A percentile compares a stretch with the other conserved stretches of the same genome.
Conservation (phyloP, 2,329 filamentous ascomycete genomes). For the Lizonia empirigonia region DNA sequence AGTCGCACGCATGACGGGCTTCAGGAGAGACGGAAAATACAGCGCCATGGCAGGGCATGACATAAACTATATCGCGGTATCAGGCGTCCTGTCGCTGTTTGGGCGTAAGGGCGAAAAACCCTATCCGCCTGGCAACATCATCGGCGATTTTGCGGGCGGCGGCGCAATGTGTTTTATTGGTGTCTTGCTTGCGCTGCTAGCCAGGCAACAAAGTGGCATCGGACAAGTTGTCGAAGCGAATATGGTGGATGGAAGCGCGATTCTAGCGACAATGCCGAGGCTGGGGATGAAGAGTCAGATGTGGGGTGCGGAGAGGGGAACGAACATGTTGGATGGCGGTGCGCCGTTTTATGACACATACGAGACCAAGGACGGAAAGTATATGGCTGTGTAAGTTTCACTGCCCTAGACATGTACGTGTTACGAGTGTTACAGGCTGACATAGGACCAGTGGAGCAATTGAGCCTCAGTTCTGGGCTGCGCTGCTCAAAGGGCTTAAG, state of each 20-base stretch:
- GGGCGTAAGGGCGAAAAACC: conserved; percentile 73
- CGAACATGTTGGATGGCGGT: conserved; percentile 81
- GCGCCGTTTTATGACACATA: conserved; percentile 91
- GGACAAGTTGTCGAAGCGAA: conserved; percentile 95
- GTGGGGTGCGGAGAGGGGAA: conserved; percentile 69
- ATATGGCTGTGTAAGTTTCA: conserved; percentile 69
- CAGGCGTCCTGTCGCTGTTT: conserved; percentile 77
- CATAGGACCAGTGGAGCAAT: conserved; percentile 66
- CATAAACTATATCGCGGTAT: conserved; percentile 94
- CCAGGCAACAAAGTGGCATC: conserved; percentile 64
- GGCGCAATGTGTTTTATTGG: conserved; percentile 82
- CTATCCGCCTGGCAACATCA: conserved; percentile 78
- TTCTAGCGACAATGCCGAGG: conserved; percentile 78
- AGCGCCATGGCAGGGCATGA: conserved; percentile 89
- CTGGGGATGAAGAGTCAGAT: conserved; percentile 66
- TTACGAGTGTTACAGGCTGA: conserved; percentile 5
- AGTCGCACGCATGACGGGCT: conserved; percentile 86
- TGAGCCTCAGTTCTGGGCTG: conserved; percentile 82
- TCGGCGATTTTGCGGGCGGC: conserved; percentile 91
- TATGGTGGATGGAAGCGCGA: conserved; percentile 90
- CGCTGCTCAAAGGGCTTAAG: conserved; percentile 69
- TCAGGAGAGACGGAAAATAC: conserved; percentile 85
- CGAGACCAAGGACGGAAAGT: conserved; percentile 77
- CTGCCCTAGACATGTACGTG: neutral
- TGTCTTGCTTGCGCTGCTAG: conserved; percentile 77